Evolutionary conservation across 305 asterid genomes (phyloP), one percentile per base, ranked within the genome.

Genomic region (Salvia sclarea): DNA sequence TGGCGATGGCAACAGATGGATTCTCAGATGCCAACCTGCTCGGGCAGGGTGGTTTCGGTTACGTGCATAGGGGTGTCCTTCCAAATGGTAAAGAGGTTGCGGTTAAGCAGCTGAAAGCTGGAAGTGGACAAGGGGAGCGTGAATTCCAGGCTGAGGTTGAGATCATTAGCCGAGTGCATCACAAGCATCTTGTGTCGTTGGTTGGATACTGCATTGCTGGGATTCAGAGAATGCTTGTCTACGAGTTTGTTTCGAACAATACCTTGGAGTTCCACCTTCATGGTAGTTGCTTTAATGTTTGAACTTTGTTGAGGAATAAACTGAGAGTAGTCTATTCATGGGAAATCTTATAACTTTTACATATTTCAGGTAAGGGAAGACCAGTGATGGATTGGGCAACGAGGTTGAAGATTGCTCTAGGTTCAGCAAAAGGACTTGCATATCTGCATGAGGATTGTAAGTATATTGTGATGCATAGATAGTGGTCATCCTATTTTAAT

Each of bases 21-120:
- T 92, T 90, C 83, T 85, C 98, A 0, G 74, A 84, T 11, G 96
- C 98, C 28, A 92, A 92, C 80, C 90, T 92, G 72, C 92, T 92
- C 1, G 97, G 98, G 53, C 98, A 92, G 78, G 98, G 98, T 54
- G 98, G 98, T 40, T 92, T 92, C 59, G 98, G 98, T 28, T 92
- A 83, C 65, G 98, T 92, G 64, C 98, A 92, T 31, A 79, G 80
- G 61, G 98, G 98, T 30, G 78, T 90, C 47, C 93, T 92, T 62
- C 97, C 97, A 8, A 90, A 81, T 37, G 98, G 98, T 17, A 92
- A 84, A 76, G 97, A 90, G 66, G 93, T 92, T 24, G 98, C 98
- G 0, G 88, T 92, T 43, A 92, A 92, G 80, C 90, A 85, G 81
- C 85, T 92, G 0, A 92, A 92, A 79, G 87, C 90, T 5, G 97